Evolutionary conservation across 495 filamentous ascomycete genomes (phyloP), one percentile per base, ranked within the genome.

Genomic region (Lindgomyces ingoldianus): DNA sequence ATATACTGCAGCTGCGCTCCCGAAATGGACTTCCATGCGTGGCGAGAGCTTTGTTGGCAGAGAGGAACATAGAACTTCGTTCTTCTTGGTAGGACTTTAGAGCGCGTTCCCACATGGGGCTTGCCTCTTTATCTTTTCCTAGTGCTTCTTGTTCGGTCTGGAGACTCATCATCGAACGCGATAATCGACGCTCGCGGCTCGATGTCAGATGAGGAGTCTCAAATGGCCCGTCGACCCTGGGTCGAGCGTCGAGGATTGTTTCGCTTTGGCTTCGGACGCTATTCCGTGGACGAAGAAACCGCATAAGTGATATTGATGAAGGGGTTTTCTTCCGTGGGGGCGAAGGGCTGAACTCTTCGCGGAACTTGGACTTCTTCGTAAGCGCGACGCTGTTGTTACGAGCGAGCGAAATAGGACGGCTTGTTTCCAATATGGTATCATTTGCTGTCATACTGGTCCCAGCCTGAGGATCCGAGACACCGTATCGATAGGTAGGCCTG

Each of bases 41-140:
- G n/a, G 62, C 66, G 3, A 47, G 26, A 3, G 29, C 59, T 54
- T 65, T 69, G 47, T 70, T 64, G 4, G 25, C 16, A 4, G 69
- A 50, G 1, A 72, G 48, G 25, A 67, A 70, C 58, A 73, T 60
- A 3, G 57, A 30, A 1, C 56, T 22, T 18, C 64, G 60, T 29
- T 73, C 69, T 3, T 68, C 56, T 36, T 72, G 66, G 24, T 72
- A 46, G 1, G 62, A 44, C 53, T 66, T 65, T 25, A 72, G 30
- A n/a, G 71, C 71, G 33, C 55, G 39, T 22, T 66, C 61, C 66
- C 70, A 72, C 57, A 63, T 57, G 16, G 56, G 62, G 16, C 39
- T 57, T 22, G 39, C 25, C 8, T 25, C 39, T 26, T 61, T 61
- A 19, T 61, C 63, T 27, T 66, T 60, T 0, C 49, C 42, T 14